These are phyloP conservation scores for Castanospermum australe DNA, from an alignment of 306 rosid species.

Conservation along the genomic window DNA sequence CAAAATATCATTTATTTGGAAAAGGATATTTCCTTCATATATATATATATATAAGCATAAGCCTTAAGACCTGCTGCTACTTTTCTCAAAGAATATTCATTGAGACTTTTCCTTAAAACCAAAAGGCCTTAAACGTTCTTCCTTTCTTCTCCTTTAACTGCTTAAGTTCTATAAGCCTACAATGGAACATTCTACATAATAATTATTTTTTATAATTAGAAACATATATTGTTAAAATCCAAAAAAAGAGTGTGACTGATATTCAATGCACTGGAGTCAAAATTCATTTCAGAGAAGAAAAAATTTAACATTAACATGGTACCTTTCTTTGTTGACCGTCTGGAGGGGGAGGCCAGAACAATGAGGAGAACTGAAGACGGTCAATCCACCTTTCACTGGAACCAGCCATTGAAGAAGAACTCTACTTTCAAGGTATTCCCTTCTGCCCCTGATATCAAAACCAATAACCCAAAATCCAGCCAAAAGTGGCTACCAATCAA, in stretches of 20 bases:
- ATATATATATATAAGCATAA: too few relatives aligned
- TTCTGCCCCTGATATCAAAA: conserved; percentile 22
- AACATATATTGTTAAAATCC: not conserved
- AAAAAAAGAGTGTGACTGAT: not conserved
- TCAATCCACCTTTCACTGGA: conserved; percentile 74
- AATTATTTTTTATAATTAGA: not conserved
- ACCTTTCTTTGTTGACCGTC: conserved; percentile 74
- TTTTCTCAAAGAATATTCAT: not conserved
- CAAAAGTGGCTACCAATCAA: conserved; percentile 59
- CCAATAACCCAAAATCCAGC: conserved; percentile 31
- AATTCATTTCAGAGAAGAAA: not conserved
- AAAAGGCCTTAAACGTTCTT: not conserved
- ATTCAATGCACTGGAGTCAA: not conserved
- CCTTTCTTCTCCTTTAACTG: not conserved
- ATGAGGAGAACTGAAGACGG: conserved; percentile 70
- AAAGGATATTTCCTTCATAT: not conserved
- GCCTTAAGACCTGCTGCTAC: too few relatives aligned
- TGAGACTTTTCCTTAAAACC: not conserved
- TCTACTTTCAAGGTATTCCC: conserved; percentile 23
- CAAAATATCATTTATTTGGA: not conserved
- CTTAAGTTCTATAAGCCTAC: not conserved
- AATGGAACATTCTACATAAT: not conserved
- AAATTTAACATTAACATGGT: not conserved
- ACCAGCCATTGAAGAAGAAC: conserved; percentile 55
- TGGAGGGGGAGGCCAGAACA: conserved; percentile 88